A percentile compares a stretch with the other conserved stretches of the same genome.
These are phyloP conservation scores for Spiraea crenata DNA, from an alignment of 331 rosid species.

Conservation along the genomic window DNA sequence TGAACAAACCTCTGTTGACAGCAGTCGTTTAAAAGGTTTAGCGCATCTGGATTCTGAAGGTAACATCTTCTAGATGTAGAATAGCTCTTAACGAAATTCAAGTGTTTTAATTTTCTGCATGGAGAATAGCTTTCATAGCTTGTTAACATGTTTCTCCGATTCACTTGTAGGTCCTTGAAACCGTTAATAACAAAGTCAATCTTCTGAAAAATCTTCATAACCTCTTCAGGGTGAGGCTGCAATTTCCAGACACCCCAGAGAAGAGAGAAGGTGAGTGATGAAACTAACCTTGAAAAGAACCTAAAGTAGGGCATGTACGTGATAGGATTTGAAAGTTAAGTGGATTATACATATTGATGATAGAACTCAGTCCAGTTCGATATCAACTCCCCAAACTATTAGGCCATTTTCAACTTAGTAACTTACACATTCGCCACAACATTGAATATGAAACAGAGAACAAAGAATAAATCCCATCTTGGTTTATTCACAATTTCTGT, in stretches of 20 bases:
- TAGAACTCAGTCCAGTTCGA: too few species aligned
- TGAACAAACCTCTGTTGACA: constrained; percentile 62
- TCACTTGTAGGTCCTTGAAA: not conserved
- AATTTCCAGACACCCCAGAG: not conserved
- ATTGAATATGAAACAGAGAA: too few species aligned
- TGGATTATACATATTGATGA: too few species aligned
- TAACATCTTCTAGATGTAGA: not conserved
- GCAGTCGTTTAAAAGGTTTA: constrained; percentile 42
- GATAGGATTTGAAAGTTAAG: too few species aligned
- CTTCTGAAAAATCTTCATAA: not conserved
- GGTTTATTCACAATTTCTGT: too few species aligned
- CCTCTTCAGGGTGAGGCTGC: not conserved
- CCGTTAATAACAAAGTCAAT: not conserved
- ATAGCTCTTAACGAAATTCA: not conserved
- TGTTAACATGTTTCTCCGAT: not conserved
- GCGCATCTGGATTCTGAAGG: not conserved
- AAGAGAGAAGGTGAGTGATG: not conserved
- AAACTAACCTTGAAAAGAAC: not conserved
- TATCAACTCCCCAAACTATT: too few species aligned
- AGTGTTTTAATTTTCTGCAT: not conserved
- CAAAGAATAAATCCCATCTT: too few species aligned
- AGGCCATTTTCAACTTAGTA: too few species aligned
- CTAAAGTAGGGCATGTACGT: too few species aligned
- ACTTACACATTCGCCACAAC: too few species aligned
- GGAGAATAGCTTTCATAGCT: not conserved